Base-by-base conservation (phyloP, 2,329 filamentous ascomycete genomes). In the Fusarium sterilihyphosum region DNA sequence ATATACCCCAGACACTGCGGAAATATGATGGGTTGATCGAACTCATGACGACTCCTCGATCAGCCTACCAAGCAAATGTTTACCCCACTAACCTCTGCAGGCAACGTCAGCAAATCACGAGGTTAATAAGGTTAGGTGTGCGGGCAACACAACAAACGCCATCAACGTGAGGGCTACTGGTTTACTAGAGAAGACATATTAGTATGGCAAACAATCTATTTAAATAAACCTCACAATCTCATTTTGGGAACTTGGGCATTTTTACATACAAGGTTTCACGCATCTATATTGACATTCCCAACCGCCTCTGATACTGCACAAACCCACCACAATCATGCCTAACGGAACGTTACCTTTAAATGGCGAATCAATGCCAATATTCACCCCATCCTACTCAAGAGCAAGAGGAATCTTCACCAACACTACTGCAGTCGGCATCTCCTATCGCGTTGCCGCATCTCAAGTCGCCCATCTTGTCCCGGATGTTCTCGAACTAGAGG, bases 51-150 rank as follows among this genome's bases (percentile, higher is more conserved):
- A 12, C 41, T 44, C 6, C 2, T 18, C 16, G 1, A 12, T 18
- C n/a, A 17, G 0, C n/a, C 3, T 24, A 18, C 6, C n/a, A 2
- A 17, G 14, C 0, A 24, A 12, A 24, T 3, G 0, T 6, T 24
- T 17, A 24, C 41, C 16, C 17, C 35, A 4, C 35, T 18, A 37
- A 5, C 4, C 0, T 24, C 41, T 26, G 43, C n/a, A 44, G n/a
- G 43, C 43, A 44, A 44, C n/a, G 43, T 44, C 43, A 44, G 16
- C 43, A 26, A 26, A 26, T 44, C 43, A 44, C 6, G n/a, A 44
- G 43, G n/a, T 44, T 8, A 26, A 44, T 12, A 44, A 18, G 16
- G n/a, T 8, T n/a, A 44, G 41, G n/a, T 24, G 0, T 18, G n/a
- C 41, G 3, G 41, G 41, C 16, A 44, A 44, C 41, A 2, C n/a